Conservation (phyloP, 208 protist species). For the Giardia muris region DNA sequence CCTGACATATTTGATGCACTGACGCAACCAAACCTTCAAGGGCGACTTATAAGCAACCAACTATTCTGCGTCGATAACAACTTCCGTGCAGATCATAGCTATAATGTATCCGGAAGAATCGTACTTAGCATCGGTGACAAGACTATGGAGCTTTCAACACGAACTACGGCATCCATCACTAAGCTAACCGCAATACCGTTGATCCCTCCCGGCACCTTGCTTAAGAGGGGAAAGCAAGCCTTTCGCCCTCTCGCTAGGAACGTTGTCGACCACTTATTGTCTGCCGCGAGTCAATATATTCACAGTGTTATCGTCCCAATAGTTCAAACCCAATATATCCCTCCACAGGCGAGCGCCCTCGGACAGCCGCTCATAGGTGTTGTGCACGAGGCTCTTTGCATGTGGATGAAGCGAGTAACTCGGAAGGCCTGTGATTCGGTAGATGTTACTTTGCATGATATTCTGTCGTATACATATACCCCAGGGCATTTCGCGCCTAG, state of each 20-base stretch:
- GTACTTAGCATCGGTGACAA: not conserved
- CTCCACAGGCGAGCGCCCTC: not conserved
- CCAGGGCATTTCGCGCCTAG: no score
- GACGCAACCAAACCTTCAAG: not conserved
- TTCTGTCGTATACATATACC: no score
- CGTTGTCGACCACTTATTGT: not conserved
- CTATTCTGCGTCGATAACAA: not conserved
- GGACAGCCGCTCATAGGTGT: not conserved
- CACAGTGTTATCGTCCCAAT: not conserved
- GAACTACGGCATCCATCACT: not conserved
- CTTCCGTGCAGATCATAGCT: not conserved
- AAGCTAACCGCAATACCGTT: not conserved
- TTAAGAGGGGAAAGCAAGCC: not conserved
- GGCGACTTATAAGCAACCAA: not conserved
- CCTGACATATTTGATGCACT: not conserved
- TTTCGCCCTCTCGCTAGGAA: not conserved
- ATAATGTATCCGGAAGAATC: not conserved
- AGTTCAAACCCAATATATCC: not conserved
- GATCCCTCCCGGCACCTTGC: not conserved
- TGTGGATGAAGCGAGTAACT: no score
- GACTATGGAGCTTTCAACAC: not conserved
- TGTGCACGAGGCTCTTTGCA: no score
- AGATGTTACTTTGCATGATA: no score
- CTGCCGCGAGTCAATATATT: not conserved
- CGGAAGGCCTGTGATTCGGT: no score